Conservation (phyloP, 257 asterid genomes). For the Solanum appendiculatum region DNA sequence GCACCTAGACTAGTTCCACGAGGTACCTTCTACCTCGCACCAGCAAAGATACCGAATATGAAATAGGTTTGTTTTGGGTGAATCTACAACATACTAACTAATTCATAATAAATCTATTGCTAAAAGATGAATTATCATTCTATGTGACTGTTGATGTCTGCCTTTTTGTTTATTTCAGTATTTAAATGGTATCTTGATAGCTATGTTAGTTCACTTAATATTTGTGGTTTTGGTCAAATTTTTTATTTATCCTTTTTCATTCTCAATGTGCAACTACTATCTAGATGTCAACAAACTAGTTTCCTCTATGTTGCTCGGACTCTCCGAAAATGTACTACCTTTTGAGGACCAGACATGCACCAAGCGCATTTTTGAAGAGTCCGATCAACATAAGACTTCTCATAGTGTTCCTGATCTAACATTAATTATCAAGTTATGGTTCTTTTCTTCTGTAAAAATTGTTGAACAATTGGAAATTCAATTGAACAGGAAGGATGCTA, state of each 20-base stretch:
- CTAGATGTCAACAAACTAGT: not conserved
- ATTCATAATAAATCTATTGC: not conserved
- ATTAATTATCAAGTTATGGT: not conserved
- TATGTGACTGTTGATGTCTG: not conserved
- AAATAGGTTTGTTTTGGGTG: not conserved
- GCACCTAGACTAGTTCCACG: not conserved
- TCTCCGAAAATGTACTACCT: not conserved
- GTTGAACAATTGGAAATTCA: not conserved
- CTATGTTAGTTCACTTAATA: not conserved
- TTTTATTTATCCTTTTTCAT: not conserved
- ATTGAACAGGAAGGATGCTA: conserved; percentile 58
- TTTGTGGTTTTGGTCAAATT: not conserved
- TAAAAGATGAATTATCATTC: not conserved
- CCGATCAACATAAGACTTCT: not conserved
- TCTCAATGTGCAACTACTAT: not conserved
- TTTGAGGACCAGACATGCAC: not conserved
- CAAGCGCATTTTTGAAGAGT: not conserved
- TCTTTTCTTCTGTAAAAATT: not conserved
- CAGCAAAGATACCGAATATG: not conserved
- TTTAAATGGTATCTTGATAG: not conserved
- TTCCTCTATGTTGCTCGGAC: not conserved
- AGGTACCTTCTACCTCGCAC: not conserved
- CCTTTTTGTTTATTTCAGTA: too few relatives aligned
- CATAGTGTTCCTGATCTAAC: not conserved
- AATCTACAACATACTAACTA: not conserved